Evolutionary conservation across 73 alveolate genomes (phyloP).

Genomic region (Durusdinium trenchii): DNA sequence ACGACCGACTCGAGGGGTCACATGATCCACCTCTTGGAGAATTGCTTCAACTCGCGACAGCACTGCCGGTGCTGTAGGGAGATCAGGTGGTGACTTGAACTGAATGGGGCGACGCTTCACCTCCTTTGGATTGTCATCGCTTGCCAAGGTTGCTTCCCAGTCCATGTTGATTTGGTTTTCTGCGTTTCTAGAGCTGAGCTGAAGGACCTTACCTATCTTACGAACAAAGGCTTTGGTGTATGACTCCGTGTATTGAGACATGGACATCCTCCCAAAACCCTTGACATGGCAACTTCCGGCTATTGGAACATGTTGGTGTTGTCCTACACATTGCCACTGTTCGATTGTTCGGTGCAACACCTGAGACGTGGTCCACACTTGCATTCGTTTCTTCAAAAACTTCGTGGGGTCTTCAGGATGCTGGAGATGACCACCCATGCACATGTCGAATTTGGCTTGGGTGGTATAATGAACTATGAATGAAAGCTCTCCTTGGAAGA

Average conservation of each 20-base stretch:
- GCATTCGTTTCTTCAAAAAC: neutral
- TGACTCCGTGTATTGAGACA: neutral
- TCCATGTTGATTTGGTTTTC: neutral
- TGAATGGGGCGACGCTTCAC: neutral
- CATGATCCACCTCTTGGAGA: neutral
- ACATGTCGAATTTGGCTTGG: neutral
- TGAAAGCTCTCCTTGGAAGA: neutral
- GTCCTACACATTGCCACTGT: neutral
- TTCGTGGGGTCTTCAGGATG: neutral
- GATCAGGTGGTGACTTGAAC: neutral
- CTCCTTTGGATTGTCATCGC: neutral
- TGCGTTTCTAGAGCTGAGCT: neutral
- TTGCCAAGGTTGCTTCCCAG: neutral
- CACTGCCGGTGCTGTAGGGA: neutral
- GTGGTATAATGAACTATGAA: neutral
- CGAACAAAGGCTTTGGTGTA: neutral
- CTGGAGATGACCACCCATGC: neutral
- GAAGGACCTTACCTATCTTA: neutral
- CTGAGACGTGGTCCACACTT: neutral
- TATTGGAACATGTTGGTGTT: neutral
- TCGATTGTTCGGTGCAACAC: neutral
- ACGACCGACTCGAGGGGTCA: neutral
- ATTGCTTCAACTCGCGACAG: neutral
- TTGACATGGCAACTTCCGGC: neutral
- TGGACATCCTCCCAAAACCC: neutral